Conservation (phyloP, 352 stramenopile genomes). For the Globisporangium alternatum region DNA sequence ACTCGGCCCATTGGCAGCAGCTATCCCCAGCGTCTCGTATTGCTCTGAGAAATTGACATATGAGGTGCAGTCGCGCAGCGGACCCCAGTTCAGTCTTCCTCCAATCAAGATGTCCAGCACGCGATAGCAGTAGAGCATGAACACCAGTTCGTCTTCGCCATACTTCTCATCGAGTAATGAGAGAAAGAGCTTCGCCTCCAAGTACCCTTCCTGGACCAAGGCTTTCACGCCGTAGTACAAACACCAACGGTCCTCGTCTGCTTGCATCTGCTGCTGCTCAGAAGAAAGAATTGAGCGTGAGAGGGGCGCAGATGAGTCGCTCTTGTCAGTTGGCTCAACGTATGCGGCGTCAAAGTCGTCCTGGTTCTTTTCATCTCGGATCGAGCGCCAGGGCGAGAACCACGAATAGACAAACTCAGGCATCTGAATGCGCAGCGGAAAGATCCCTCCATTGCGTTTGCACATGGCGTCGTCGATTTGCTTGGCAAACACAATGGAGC, state of each 20-base stretch:
- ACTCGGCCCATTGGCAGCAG: neutral
- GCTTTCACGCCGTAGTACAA: slow-evolving; percentile 92
- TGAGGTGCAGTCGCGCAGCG: slow-evolving; percentile 48
- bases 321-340: neutral
- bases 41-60: slow-evolving; percentile 54
- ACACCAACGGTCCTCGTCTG: slow-evolving; percentile 90
- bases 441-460: slow-evolving; percentile 36
- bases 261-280: slow-evolving; percentile 49
- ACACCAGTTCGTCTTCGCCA: slow-evolving; percentile 90
- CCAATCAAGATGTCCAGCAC: slow-evolving; percentile 72
- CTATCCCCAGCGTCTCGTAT: slow-evolving; percentile 35
- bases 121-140: slow-evolving; percentile 88
- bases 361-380: slow-evolving; percentile 57
- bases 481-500: slow-evolving; percentile 89
- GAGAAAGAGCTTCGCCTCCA: slow-evolving; percentile 91
- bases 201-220: slow-evolving; percentile 76
- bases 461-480: slow-evolving; percentile 78
- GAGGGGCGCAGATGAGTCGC: neutral
- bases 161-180: slow-evolving; percentile 92
- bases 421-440: slow-evolving; percentile 78
- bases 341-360: slow-evolving; percentile 25
- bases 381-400: slow-evolving; percentile 77
- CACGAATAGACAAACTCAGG: slow-evolving; percentile 93
- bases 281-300: slow-evolving; percentile 11
- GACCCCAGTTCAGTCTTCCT: slow-evolving; percentile 56